phyloP scores from a whole-genome alignment of 1,139 yeast genomes.

The Diutina scorzettiae region DNA sequence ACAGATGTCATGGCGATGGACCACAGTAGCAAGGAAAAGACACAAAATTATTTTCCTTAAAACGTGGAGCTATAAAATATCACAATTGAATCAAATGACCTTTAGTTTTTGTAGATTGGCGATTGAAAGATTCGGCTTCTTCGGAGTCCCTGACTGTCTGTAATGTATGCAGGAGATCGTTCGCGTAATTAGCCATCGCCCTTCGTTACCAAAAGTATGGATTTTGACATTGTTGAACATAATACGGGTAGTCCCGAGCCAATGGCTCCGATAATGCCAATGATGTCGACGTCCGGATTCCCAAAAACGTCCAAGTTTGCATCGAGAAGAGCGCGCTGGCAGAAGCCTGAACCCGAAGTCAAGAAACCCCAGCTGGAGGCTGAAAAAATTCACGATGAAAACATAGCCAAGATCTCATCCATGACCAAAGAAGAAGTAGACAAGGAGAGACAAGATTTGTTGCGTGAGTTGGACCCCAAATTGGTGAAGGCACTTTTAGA shows the following conservation, averaged over 20 bases:
- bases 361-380: slow-evolving; percentile 32
- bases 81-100: too few species aligned
- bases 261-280: slow-evolving; percentile 16
- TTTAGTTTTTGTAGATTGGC: too few species aligned
- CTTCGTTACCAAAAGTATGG: too few species aligned
- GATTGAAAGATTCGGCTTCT: too few species aligned
- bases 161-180: too few species aligned
- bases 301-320: slow-evolving; percentile 17
- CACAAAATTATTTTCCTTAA: too few species aligned
- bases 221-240: slow-evolving; percentile 65
- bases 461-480: slow-evolving; percentile 56
- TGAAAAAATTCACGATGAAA: slow-evolving; percentile 68
- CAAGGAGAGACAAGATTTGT: slow-evolving; percentile 53
- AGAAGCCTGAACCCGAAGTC: slow-evolving; percentile 6
- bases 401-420: slow-evolving; percentile 43
- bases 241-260: slow-evolving; percentile 33
- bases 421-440: slow-evolving; percentile 62
- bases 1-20: too few species aligned
- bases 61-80: too few species aligned
- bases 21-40: too few species aligned
- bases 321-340: slow-evolving; percentile 15
- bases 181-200: too few species aligned
- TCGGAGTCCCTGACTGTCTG: too few species aligned
- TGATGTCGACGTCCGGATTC: slow-evolving; percentile 22
- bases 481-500: slow-evolving; percentile 45